These are phyloP conservation scores for Kwoniella shivajii DNA, from an alignment of 1,284 basidiomycete genomes.

Conservation along the genomic window DNA sequence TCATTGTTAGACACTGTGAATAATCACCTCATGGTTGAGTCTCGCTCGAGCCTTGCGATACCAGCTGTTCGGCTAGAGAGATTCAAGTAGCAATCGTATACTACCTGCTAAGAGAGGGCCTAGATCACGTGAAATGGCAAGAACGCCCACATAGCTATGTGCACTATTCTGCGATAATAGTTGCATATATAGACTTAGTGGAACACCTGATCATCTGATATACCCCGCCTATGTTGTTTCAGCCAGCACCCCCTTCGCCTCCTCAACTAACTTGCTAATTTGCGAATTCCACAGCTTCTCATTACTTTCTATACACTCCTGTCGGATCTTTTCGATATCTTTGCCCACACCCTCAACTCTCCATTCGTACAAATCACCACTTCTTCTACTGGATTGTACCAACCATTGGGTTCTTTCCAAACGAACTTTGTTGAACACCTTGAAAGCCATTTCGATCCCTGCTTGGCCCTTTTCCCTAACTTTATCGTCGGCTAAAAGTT, in stretches of 20 bases:
- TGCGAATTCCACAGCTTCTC: constrained; percentile 11
- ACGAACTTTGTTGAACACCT: constrained; percentile 16
- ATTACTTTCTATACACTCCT: constrained; percentile 15
- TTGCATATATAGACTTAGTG: too few species aligned
- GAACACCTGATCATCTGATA: too few species aligned
- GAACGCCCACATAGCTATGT: too few species aligned
- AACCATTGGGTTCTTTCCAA: constrained; percentile 21
- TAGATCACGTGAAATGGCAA: too few species aligned
- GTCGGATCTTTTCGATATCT: constrained; percentile 19
- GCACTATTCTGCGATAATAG: too few species aligned
- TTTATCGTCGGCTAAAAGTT: constrained; percentile 7
- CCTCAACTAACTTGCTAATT: constrained; percentile 9
- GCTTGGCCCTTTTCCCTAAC: neutral
- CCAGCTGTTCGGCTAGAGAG: too few species aligned
- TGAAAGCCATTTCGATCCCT: constrained; percentile 3
- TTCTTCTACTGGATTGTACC: constrained; percentile 13
- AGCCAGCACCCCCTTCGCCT: neutral
- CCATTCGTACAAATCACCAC: constrained; percentile 26
- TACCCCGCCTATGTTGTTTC: too few species aligned
- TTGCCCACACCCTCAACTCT: constrained; percentile 8
- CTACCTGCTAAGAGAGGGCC: too few species aligned
- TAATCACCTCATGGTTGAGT: too few species aligned
- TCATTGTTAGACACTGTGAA: too few species aligned
- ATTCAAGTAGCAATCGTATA: too few species aligned
- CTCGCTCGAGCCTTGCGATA: too few species aligned